These are phyloP conservation scores for Umbelopsis isabellina DNA, from an alignment of 192 early-diverging fungal species.

Conservation along the genomic window DNA sequence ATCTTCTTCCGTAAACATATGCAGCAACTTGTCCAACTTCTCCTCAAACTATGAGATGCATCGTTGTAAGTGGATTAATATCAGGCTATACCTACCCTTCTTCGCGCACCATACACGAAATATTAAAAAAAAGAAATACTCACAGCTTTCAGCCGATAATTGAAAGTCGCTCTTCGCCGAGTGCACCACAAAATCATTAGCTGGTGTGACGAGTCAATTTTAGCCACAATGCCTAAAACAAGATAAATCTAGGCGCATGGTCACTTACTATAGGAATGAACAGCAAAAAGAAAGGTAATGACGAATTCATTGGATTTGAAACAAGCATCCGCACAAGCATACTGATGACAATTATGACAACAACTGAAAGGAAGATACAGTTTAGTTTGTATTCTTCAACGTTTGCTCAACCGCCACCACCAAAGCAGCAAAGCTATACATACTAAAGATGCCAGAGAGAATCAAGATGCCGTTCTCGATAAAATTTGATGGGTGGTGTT, in stretches of 20 bases:
- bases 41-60: background rate
- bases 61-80: too few relatives aligned
- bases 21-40: background rate
- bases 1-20: background rate
- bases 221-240: background rate
- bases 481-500: background rate
- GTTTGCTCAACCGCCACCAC: background rate
- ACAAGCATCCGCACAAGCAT: background rate
- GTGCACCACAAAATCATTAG: constrained; percentile 1
- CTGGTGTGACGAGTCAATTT: background rate
- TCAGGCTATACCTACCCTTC: background rate
- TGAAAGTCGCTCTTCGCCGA: constrained; percentile 2
- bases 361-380: background rate
- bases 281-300: background rate
- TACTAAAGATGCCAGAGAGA: background rate
- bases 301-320: background rate
- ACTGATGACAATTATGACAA: background rate
- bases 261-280: constrained; percentile 3
- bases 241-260: background rate
- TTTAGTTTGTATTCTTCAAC: background rate
- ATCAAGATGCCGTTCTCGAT: background rate
- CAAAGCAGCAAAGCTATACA: background rate
- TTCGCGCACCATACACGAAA: background rate
- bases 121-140: background rate
- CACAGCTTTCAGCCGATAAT: background rate